phyloP scores from a whole-genome alignment of 495 filamentous ascomycete species.

The Trichoderma asperelloides region DNA sequence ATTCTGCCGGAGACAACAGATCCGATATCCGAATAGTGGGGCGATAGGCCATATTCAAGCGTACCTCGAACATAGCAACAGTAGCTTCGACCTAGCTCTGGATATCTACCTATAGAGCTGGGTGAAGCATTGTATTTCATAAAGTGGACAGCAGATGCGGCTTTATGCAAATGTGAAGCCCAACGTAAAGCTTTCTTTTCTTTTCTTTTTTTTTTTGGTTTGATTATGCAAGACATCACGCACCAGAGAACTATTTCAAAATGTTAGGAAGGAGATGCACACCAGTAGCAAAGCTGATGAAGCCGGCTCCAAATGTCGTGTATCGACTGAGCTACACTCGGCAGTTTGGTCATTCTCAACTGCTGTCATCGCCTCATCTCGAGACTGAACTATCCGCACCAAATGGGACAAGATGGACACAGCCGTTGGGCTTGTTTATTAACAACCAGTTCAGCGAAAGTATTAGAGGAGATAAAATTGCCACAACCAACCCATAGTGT shows the following conservation, averaged over 20 bases:
- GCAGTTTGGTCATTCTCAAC: neutral
- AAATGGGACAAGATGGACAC: conserved; percentile 75
- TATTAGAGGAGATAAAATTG: conserved; percentile 66
- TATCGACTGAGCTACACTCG: neutral
- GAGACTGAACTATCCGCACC: conserved; percentile 65
- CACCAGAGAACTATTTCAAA: no score
- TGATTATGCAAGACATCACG: no score
- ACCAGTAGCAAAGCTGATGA: neutral
- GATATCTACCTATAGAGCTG: neutral
- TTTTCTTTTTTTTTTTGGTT: no score
- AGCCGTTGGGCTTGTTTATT: conserved; percentile 86
- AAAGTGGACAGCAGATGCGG: no score
- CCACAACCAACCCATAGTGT: conserved; percentile 77
- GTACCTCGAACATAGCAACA: neutral
- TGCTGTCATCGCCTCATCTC: neutral
- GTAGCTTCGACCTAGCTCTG: neutral
- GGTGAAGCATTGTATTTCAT: no score
- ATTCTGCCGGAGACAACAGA: neutral
- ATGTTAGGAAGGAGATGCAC: neutral
- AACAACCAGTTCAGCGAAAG: conserved; percentile 90
- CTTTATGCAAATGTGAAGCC: no score
- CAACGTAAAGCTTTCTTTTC: no score
- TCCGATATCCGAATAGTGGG: neutral
- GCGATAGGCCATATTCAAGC: neutral
- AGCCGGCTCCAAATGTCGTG: neutral